These are phyloP conservation scores for Mucor mucedo DNA, from an alignment of 371 early-diverging fungal genomes.

Conservation along the genomic window DNA sequence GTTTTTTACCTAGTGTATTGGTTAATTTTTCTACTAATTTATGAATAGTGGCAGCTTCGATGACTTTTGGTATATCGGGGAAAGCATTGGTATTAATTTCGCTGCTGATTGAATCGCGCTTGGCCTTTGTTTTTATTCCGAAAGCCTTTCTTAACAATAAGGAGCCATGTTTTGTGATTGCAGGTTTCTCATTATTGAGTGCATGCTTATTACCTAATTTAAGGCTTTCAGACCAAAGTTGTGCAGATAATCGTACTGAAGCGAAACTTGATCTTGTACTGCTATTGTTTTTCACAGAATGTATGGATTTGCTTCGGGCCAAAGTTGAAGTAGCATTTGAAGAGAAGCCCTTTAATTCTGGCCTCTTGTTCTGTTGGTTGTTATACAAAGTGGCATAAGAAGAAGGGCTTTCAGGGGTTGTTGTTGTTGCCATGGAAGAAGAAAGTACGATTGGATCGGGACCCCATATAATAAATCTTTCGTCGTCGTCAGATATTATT, in stretches of 20 bases:
- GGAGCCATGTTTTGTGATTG: constrained; percentile 10
- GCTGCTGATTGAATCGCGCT: constrained; percentile 11
- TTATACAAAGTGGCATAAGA: constrained; percentile 31
- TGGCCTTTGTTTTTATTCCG: constrained; percentile 22
- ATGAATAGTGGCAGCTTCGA: constrained; percentile 68
- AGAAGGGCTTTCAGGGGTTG: constrained; percentile 26
- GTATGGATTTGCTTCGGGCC: constrained; percentile 11
- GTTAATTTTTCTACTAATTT: constrained; percentile 70
- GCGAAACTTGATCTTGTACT: constrained; percentile 11
- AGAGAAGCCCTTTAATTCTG: constrained; percentile 38
- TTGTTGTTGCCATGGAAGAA: constrained; percentile 41
- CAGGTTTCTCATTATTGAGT: constrained; percentile 9
- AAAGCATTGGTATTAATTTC: not conserved
- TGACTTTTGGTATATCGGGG: constrained; percentile 41
- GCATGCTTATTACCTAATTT: constrained; percentile 6
- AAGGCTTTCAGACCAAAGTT: constrained; percentile 22
- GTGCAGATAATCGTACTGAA: constrained; percentile 25
- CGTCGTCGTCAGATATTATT: constrained; percentile 58
- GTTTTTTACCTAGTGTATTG: constrained; percentile 48
- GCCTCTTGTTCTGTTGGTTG: constrained; percentile 23
- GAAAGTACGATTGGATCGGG: constrained; percentile 46
- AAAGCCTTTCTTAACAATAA: constrained; percentile 32
- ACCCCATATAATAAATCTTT: constrained; percentile 63
- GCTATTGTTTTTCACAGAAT: constrained; percentile 9
- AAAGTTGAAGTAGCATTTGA: constrained; percentile 39